Evolutionary conservation across 163 green algal genomes (phyloP).

Genomic region (Coccomyxa subellipsoidea): DNA sequence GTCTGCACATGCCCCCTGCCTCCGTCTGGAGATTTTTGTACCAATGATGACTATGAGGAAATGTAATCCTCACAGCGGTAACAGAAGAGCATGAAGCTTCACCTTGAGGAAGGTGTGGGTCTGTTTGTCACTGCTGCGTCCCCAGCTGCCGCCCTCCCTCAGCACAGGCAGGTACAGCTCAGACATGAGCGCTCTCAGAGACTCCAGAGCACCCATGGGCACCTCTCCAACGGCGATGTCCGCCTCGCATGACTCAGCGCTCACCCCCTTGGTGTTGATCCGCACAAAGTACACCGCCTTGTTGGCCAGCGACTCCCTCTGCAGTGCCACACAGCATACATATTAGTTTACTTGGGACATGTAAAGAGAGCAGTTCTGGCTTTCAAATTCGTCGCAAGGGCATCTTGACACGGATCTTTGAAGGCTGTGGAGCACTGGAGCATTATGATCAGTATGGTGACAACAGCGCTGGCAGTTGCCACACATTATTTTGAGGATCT

Average conservation of each 20-base stretch:
- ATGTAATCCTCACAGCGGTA: neutral
- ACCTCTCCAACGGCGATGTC: conserved; percentile 63
- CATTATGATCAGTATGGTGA: too few relatives aligned
- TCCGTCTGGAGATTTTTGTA: too few relatives aligned
- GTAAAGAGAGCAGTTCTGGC: too few relatives aligned
- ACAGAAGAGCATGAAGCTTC: neutral
- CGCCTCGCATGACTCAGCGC: conserved; percentile 60
- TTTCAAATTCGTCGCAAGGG: too few relatives aligned
- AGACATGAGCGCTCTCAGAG: conserved; percentile 60
- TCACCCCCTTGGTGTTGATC: conserved; percentile 63
- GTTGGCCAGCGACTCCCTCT: conserved; percentile 54
- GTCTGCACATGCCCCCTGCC: too few relatives aligned
- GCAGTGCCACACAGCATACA: neutral
- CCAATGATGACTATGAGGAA: neutral
- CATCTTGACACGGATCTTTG: too few relatives aligned
- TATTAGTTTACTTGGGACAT: too few relatives aligned
- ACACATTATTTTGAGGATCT: too few relatives aligned
- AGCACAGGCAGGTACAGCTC: conserved; percentile 79
- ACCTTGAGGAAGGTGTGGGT: conserved; percentile 53
- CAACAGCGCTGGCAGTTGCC: too few relatives aligned
- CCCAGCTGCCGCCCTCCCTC: conserved; percentile 51
- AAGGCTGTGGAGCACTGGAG: too few relatives aligned
- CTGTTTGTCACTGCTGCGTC: conserved; percentile 51
- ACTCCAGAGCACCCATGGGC: conserved; percentile 51
- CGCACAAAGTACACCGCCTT: conserved; percentile 75